phyloP scores from a whole-genome alignment of 805 yeast genomes.

The Metschnikowia cubensis region DNA sequence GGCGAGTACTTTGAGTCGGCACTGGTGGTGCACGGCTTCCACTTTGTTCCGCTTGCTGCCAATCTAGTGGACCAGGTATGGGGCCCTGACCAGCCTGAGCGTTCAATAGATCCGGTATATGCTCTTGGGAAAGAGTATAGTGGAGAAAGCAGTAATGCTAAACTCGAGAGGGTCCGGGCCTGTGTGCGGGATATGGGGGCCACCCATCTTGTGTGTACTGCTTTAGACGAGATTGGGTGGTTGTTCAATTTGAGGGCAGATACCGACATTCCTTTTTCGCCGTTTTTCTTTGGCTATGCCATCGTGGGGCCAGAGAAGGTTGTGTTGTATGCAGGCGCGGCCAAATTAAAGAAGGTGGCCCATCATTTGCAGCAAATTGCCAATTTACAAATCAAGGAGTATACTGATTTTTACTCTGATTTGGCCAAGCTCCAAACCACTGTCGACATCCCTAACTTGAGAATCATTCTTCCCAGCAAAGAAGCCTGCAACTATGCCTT shows the following conservation, averaged over 20 bases:
- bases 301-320: conserved; percentile 34
- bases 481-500: conserved; percentile 31
- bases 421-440: conserved; percentile 30
- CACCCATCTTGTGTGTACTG: conserved; percentile 51
- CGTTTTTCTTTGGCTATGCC: conserved; percentile 76
- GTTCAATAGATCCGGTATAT: conserved; percentile 34
- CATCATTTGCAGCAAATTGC: conserved; percentile 25
- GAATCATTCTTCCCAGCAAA: conserved; percentile 32
- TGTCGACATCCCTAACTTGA: conserved; percentile 12
- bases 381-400: conserved; percentile 43
- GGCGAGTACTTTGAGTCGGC: conserved; percentile 39
- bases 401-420: conserved; percentile 57
- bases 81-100: conserved; percentile 32
- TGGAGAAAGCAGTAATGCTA: conserved; percentile 32
- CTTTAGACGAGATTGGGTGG: conserved; percentile 91
- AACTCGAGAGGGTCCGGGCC: conserved; percentile 27
- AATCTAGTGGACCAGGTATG: conserved; percentile 39
- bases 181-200: conserved; percentile 25
- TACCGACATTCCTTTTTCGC: conserved; percentile 75
- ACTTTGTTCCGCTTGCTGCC: conserved; percentile 28
- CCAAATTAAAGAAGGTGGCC: conserved; percentile 35
- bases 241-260: conserved; percentile 75
- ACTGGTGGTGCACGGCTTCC: conserved; percentile 20
- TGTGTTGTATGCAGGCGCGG: conserved; percentile 51
- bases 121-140: conserved; percentile 27